Base-by-base conservation (phyloP, 345 rosid genomes). In the Laguncularia racemosa region DNA sequence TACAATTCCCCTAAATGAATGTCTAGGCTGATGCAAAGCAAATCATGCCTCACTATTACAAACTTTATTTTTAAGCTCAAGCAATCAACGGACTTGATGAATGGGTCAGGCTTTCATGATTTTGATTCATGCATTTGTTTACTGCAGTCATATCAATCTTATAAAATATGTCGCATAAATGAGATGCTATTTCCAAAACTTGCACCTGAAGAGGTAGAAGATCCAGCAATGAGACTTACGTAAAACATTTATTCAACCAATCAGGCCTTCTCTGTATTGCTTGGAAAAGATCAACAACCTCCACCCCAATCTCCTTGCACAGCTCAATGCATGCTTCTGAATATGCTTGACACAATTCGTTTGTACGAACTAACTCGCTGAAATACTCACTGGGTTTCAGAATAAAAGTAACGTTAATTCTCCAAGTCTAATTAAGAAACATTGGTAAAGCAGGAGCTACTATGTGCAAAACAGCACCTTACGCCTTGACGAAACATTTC, bases 251-350 rank as follows among this genome's bases (percentile, higher is more conserved):
- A 19, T 76, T 71, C 53, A 13, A 66, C 96, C 95, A 88, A 58
- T 80, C 71, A 52, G 79, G 81, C 66, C 72, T 72, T 56, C 59
- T 73, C 68, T 77, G 96, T 69, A 95, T 51, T 52, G 95, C 84
- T 17, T 77, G 60, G 67, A 82, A 88, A 65, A 95, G 95, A 73
- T 95, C 81, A 44, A 90, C 76, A 46, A 76, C 95, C 69, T 81
- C 67, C 60, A 95, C 46, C 21, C 63, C 91, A 51, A 95, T 61
- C 65, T 88, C 97, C 60, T 69, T 53, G 82, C 95, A 90, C 49
- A 90, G 75, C 69, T 84, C 69, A 56, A 84, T 51, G 58, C 99
- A 90, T 28, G 91, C 95, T 59, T 90, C 95, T 11, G 99, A 78
- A 65, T 95, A 95, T 38, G 46, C 56, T 58, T 63, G 76, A 79